phyloP scores from a whole-genome alignment of 2,329 filamentous ascomycete genomes.

The Nigrospora osmanthi region DNA sequence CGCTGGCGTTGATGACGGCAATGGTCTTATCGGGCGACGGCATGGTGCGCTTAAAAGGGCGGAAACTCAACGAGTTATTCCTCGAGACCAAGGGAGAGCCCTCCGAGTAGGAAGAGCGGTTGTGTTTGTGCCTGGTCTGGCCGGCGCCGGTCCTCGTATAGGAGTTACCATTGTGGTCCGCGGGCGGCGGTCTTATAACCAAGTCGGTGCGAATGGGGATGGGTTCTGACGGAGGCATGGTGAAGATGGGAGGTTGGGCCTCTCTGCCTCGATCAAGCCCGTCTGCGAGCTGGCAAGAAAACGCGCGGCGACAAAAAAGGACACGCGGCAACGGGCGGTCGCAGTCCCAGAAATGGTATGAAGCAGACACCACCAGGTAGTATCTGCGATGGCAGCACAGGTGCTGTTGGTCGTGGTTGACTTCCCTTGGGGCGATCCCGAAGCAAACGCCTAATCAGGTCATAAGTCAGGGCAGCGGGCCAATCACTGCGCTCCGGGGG shows the following conservation, averaged over 20 bases:
- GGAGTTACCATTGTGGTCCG: conserved; percentile 12
- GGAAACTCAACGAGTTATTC: conserved; percentile 55
- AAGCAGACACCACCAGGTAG: too few relatives aligned
- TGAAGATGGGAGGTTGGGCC: neutral
- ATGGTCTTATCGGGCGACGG: conserved; percentile 67
- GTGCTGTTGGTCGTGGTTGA: neutral
- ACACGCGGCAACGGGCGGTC: too few relatives aligned
- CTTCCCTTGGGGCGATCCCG: neutral
- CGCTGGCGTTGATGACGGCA: conserved; percentile 91
- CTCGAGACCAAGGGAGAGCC: conserved; percentile 48
- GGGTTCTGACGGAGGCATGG: conserved; percentile 20
- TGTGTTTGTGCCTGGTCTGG: conserved; percentile 47
- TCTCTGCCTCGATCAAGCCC: neutral
- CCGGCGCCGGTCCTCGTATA: conserved; percentile 16
- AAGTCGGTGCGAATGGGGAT: conserved; percentile 24
- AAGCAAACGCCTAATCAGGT: conserved; percentile 6
- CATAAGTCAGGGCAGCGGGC: neutral
- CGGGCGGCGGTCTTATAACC: conserved; percentile 18
- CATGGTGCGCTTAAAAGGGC: conserved; percentile 51
- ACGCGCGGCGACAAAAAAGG: too few relatives aligned
- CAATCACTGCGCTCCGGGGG: conserved; percentile 5
- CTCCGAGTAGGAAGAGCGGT: conserved; percentile 54
- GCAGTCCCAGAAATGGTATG: too few relatives aligned
- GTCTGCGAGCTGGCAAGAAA: too few relatives aligned
- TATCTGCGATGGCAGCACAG: too few relatives aligned